Evolutionary conservation across 23 red algal species (phyloP), one percentile per base, ranked within the genome.

Genomic region (Pyropia haitanensis): DNA sequence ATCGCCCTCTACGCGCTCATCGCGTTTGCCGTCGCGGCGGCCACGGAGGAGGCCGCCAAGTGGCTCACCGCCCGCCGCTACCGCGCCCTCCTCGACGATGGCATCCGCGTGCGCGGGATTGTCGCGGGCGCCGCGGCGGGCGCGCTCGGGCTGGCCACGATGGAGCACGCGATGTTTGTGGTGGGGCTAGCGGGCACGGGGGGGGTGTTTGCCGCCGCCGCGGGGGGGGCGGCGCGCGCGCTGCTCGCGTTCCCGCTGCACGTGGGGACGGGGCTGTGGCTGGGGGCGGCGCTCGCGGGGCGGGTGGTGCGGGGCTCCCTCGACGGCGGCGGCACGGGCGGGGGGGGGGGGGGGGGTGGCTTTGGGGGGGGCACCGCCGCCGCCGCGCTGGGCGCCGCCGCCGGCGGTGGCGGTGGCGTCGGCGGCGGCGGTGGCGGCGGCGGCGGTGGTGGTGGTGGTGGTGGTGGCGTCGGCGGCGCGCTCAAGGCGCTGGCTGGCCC

Each of bases 131-230:
- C 76, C 16, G 72, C 66, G 15, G 71, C 71, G 56, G 66, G 64
- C 0, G 87, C 77, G 23, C 65, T 91, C 9, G 87, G 87, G 18
- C 75, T 91, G 18, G 87, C 87, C 0, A 72, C 64, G 8, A 60
- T 69, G 25, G 87, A 91, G 52, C 71, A 91, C 63, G 48, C 67
- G 5, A 32, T 63, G 3, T 91, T 56, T 27, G 70, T 46, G 7
- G 10, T 46, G 0, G 39, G 39, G 5, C 32, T 76, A 33, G 51
- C 46, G 7, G 60, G 57, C 2, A 22, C 68, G 14, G 57, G 63
- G 14, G 24, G 25, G 12, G 19, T 56, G 15, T 2, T 87, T 9
- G 54, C 27, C 13, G 39, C 50, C 9, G 64, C 68, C 12, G 63
- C 20, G 18, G 3, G 62, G 16, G 22, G 29, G 20, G 22, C 70